Base-by-base conservation (phyloP, 441 rosid genomes). In the Adansonia grandidieri region DNA sequence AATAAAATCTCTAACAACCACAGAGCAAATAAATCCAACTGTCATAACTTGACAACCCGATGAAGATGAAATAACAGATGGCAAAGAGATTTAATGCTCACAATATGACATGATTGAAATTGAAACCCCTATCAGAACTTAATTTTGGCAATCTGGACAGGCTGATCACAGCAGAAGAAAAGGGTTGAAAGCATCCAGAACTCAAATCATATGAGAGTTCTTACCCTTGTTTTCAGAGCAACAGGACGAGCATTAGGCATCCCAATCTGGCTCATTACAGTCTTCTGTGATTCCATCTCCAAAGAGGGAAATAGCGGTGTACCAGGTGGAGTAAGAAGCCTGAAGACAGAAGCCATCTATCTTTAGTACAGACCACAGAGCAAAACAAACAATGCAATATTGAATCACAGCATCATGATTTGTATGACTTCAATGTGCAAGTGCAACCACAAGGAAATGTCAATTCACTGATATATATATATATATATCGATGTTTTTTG, bases 261-360 rank as follows among this genome's bases (percentile, higher is more conserved):
- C 81, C 87, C 85, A 58, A 77, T 73, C 78, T 85, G 86, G 82
- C 82, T 83, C 82, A 78, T 84, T 44, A 79, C 82, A 44, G 70
- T 47, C 57, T 77, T 77, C 48, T 70, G 80, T 10, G 84, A 79
- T 63, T 90, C 96, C 86, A 78, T 88, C 78, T 88, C 94, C 84
- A 82, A 62, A 40, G 91, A 85, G 70, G 90, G 85, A 75, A 89
- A 73, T 5, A 80, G 82, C 14, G 91, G 86, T 7, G 92, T 92
- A 57, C 87, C 88, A n/a, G 97, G 98, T 58, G 94, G 97, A 60
- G 97, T 88, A 71, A 93, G 90, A 75, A 95, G 93, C 98, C 98
- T 95, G 91, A 37, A 82, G 71, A 53, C 54, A 75, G 75, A 71
- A 61, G 58, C 75, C 57, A 56, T 28, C 54, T 77, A 40, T 60